A percentile compares a stretch with the other conserved stretches of the same genome.
Conservation (phyloP, 306 rosid species). For the Prunus mira region DNA sequence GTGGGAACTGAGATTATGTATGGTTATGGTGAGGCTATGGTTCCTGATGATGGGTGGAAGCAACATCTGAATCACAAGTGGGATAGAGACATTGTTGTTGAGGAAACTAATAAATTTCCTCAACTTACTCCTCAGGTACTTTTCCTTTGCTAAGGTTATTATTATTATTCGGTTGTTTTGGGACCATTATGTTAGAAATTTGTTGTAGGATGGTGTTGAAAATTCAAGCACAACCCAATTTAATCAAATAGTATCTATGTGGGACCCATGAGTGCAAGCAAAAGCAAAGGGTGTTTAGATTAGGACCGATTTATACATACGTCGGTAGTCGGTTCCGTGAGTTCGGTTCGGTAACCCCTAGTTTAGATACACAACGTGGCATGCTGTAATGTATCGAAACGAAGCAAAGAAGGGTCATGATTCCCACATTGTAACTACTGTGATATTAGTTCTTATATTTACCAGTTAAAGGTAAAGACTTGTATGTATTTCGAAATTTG, state of each 20-base stretch:
- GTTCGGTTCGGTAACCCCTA: too few species aligned
- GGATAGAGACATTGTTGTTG: slow-evolving; percentile 56
- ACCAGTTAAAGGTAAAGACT: not conserved
- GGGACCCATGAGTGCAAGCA: not conserved
- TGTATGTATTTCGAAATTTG: not conserved
- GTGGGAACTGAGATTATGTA: slow-evolving; percentile 84
- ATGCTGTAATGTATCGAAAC: too few species aligned
- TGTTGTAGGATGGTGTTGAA: too few species aligned
- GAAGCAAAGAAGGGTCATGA: too few species aligned
- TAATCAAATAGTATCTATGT: too few species aligned
- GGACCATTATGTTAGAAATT: too few species aligned
- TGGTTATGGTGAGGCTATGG: slow-evolving; percentile 56
- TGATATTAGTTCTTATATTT: not conserved
- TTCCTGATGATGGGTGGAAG: slow-evolving; percentile 56
- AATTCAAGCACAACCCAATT: too few species aligned
- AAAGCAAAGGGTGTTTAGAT: too few species aligned
- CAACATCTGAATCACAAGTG: slow-evolving; percentile 53
- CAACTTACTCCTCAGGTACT: slow-evolving; percentile 64
- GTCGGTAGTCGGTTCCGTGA: too few species aligned
- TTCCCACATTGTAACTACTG: not conserved
- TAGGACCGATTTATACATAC: too few species aligned
- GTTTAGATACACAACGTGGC: too few species aligned
- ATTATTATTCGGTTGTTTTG: too few species aligned
- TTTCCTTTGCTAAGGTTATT: not conserved
- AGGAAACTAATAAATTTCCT: slow-evolving; percentile 70